Conservation (phyloP, 1,139 yeast species). For the Hansenula lynferdii region DNA sequence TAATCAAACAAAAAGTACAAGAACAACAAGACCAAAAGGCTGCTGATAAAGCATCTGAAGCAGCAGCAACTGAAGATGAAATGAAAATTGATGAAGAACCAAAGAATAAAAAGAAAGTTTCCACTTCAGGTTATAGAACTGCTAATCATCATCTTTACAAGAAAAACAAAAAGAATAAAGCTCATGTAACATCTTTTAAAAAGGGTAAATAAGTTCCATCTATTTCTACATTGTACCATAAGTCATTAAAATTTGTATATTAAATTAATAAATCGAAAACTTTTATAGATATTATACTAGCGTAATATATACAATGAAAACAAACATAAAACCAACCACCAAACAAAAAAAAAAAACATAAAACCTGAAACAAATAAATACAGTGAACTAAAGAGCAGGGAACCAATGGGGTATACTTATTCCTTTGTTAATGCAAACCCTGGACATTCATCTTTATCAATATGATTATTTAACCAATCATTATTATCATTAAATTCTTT, state of each 20-base stretch:
- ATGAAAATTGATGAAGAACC: constrained; percentile 29
- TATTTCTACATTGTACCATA: no score
- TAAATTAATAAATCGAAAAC: no score
- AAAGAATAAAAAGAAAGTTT: constrained; percentile 40
- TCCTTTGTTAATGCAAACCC: no score
- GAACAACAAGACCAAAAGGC: constrained; percentile 26
- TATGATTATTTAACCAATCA: constrained; percentile 77
- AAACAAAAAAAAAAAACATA: no score
- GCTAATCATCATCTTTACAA: constrained; percentile 69
- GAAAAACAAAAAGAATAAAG: constrained; percentile 49
- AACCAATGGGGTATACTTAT: no score
- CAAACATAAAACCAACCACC: no score
- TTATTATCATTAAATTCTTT: constrained; percentile 64
- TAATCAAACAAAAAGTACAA: constrained; percentile 35
- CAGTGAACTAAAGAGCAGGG: no score
- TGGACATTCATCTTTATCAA: constrained; percentile 66
- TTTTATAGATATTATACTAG: no score
- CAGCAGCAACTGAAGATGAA: constrained; percentile 26
- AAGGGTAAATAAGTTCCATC: constrained; percentile 11
- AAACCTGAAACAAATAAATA: not conserved
- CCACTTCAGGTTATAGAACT: constrained; percentile 83
- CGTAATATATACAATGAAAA: no score
- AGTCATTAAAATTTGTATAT: no score
- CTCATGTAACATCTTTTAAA: constrained; percentile 20
- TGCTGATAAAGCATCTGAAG: constrained; percentile 16